phyloP scores from a whole-genome alignment of 495 filamentous ascomycete genomes.

The Aspergillus incahuasiensis region DNA sequence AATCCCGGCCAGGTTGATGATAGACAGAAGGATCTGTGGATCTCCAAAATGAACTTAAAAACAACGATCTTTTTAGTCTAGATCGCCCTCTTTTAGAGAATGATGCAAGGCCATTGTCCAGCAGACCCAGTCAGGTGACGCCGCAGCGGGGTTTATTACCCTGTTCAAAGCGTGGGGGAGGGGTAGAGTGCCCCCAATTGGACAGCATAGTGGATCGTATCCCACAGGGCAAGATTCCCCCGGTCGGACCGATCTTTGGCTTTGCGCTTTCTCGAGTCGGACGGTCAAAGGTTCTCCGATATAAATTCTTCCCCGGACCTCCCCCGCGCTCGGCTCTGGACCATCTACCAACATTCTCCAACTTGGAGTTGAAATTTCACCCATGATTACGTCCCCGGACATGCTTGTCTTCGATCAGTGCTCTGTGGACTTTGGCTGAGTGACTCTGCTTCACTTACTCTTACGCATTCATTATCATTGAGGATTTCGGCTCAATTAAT shows the following conservation, averaged over 20 bases:
- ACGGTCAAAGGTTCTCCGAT: too few species aligned
- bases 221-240: not conserved
- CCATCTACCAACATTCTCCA: not conserved
- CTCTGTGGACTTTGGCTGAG: constrained; percentile 20
- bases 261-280: too few species aligned
- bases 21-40: too few species aligned
- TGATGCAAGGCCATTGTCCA: not conserved
- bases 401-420: constrained; percentile 11
- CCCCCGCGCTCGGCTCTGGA: not conserved
- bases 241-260: constrained; percentile 1
- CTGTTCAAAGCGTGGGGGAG: not conserved
- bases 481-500: not conserved
- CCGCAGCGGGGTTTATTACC: not conserved
- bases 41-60: too few species aligned
- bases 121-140: not conserved
- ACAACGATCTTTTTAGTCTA: too few species aligned
- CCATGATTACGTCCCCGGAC: constrained; percentile 6
- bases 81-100: too few species aligned
- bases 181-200: not conserved
- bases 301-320: constrained; percentile 1
- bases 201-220: not conserved
- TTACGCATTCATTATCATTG: not conserved
- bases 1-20: too few species aligned
- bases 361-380: not conserved
- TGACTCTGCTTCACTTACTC: not conserved